Evolutionary conservation across 225 moss, liverwort and hornwort species (phyloP), one percentile per base, ranked within the genome.

Genomic region (Ulota crispa): DNA sequence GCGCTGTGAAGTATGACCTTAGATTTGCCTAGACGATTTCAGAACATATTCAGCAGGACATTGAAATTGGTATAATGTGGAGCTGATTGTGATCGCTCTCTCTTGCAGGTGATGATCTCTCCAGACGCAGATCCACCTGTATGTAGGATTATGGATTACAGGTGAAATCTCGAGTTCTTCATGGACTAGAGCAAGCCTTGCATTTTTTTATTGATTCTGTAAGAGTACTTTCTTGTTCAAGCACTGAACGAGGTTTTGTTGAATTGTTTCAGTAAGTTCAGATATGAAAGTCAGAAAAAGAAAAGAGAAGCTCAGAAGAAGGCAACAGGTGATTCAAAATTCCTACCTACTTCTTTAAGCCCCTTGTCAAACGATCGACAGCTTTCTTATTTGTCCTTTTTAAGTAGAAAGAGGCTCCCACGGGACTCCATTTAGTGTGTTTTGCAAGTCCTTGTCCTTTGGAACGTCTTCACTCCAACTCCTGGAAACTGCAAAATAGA

Each of bases 41-140:
- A 55, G 21, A 68, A 63, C 27, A 8, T n/a, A 43, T 36, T 0
- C n/a, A 45, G 18, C 6, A 24, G 61, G 42, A 13, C 8, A 73
- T 55, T 54, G 55, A 52, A 71, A 71, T 34, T 50, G 24, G 42
- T 52, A n/a, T 62, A 60, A 30, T 77, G 24, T 34, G 41, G n/a
- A 79, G 64, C 75, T 75, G 59, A 85, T 30, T 72, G 27, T 63
- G 12, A 64, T 74, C 54, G 74, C 59, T 69, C 50, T 30, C 34
- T 67, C 20, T 57, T 83, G 81, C 88, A 97, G 97, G 97, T 99
- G 75, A 96, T 94, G 99, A 99, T 99, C 71, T 92, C 99, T 79
- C 89, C 94, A 64, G 99, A 99, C 84, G 99, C 99, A 75, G 99
- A 99, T 88, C 99, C 99, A 76, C 99, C 99, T 67, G 99, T 99